Evolutionary conservation across 257 asterid species (phyloP), one percentile per base, ranked within the genome.

Genomic region (Nicotiana benthamiana): DNA sequence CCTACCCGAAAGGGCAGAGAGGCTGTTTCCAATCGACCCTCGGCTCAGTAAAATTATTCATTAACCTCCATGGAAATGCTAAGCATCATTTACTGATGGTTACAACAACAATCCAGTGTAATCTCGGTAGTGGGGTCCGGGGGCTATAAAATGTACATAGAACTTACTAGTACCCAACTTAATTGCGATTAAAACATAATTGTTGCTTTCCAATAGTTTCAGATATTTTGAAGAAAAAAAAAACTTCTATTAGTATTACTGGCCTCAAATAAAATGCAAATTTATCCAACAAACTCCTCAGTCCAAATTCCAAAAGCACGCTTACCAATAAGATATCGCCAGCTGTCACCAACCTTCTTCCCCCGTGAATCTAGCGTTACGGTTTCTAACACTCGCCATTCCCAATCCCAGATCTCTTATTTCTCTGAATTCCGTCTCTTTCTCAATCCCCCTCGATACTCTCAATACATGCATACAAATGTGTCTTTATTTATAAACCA

Each of bases 301-400:
- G 2, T 40, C 2, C 0, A 85, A 53, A 57, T 66, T 28, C 67
- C 46, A 17, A 72, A 75, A n/a, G 81, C 89, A 84, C 85, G 51
- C 75, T 64, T 80, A 40, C 81, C 91, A 82, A 89, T 82, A 54
- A 70, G 26, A 80, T 54, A 40, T 77, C 68, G 79, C 85, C 87
- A 87, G 80, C 87, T 86, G 88, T 77, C 83, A 77, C 70, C 83
- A 16, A 24, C 17, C 77, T 64, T 76, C 83, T 7, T 40, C 81
- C 72, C 79, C 80, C 82, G 75, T 84, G 86, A 84, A 61, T 83
- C 74, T 54, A 59, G 86, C 51, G 75, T 84, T 84, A 59, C 83
- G 89, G 90, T 78, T 90, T 83, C 83, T 30, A 48, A 28, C 26
- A 26, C 80, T 59, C 57, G 16, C 70, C 70, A 36, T 48, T 80